phyloP scores from a whole-genome alignment of 352 stramenopile species.

The Globisporangium recalcitrans region DNA sequence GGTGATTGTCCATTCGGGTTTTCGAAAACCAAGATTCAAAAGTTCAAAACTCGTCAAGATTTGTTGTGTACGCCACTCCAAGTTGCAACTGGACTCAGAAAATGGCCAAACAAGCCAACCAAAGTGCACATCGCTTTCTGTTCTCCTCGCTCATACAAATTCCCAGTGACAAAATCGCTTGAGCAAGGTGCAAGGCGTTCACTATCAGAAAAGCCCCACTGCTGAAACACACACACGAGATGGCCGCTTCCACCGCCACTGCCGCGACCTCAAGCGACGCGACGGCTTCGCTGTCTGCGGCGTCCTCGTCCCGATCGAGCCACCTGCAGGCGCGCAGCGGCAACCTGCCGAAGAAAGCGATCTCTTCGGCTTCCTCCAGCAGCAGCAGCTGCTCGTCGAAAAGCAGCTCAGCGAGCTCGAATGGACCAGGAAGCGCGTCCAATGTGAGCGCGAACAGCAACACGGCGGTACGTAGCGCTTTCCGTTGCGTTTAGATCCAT shows the following conservation, averaged over 20 bases:
- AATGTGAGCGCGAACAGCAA: slow-evolving; percentile 24
- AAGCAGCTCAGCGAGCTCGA: slow-evolving; percentile 10
- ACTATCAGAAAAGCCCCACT: slow-evolving; percentile 8
- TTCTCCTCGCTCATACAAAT: slow-evolving; percentile 1
- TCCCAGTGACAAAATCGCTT: background rate
- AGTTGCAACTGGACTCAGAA: background rate
- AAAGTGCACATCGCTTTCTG: background rate
- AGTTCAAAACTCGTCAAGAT: background rate
- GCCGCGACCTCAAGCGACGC: slow-evolving; percentile 1
- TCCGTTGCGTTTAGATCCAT: background rate
- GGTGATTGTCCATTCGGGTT: too few species aligned
- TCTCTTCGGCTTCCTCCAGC: slow-evolving; percentile 10
- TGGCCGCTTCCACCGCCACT: slow-evolving; percentile 6
- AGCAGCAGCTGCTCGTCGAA: slow-evolving; percentile 11
- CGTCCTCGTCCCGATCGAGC: background rate
- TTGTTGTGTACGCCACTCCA: background rate
- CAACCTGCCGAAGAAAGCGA: slow-evolving; percentile 33
- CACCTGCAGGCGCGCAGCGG: slow-evolving; percentile 14
- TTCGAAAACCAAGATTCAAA: background rate
- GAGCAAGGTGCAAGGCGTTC: background rate
- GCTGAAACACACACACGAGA: background rate
- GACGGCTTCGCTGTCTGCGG: background rate
- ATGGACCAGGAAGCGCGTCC: slow-evolving; percentile 1
- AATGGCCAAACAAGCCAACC: background rate
- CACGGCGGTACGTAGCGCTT: slow-evolving; percentile 7